Evolutionary conservation across 192 early-diverging fungal species (phyloP).

Genomic region (Phlyctochytrium arcticum): DNA sequence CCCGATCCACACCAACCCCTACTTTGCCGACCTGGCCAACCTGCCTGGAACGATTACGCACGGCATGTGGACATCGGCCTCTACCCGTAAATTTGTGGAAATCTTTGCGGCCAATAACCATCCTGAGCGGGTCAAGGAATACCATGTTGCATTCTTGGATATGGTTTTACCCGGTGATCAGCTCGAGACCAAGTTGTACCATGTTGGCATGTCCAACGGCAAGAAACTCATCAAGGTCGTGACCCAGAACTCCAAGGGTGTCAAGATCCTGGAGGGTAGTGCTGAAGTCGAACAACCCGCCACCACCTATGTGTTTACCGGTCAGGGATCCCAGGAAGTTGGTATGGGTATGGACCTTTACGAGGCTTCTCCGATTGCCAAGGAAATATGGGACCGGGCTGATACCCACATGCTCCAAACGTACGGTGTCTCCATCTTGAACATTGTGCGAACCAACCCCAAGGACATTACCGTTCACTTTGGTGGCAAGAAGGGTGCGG

Average conservation of each 20-base stretch:
- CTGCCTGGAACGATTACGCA: conserved; percentile 92
- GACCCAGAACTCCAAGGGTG: conserved; percentile 81
- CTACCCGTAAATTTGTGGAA: conserved; percentile 93
- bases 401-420: conserved; percentile 80
- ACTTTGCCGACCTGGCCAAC: conserved; percentile 86
- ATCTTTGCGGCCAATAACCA: conserved; percentile 91
- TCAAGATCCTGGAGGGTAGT: conserved; percentile 77
- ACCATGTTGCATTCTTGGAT: conserved; percentile 81
- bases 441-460: conserved; percentile 88
- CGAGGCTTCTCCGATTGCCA: conserved; percentile 72
- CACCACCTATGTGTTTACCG: conserved; percentile 91
- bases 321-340: conserved; percentile 92
- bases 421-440: conserved; percentile 85
- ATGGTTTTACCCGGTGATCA: conserved; percentile 92
- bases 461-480: conserved; percentile 80
- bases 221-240: conserved; percentile 91
- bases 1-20: conserved; percentile 94
- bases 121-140: conserved; percentile 81
- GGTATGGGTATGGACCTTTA: conserved; percentile 98
- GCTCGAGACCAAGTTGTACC: conserved; percentile 83
- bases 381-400: conserved; percentile 86
- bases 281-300: conserved; percentile 92
- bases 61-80: conserved; percentile 96
- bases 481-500: conserved; percentile 76
- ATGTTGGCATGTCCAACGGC: conserved; percentile 95